Evolutionary conservation across 2,329 filamentous ascomycete genomes (phyloP), one percentile per base, ranked within the genome.

Genomic region (Alternaria sp.): DNA sequence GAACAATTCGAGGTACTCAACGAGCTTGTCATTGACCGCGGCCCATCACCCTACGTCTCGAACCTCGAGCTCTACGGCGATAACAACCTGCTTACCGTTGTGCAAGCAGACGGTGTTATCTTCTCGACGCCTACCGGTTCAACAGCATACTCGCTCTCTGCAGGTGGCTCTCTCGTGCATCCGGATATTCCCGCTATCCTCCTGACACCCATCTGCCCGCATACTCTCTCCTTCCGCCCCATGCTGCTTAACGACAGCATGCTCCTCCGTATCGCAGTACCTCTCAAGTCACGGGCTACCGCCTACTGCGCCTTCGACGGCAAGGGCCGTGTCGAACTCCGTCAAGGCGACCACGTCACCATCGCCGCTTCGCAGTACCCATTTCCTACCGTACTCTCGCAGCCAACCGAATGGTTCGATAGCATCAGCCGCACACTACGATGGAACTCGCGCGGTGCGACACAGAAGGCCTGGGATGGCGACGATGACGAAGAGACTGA

Each of bases 1-100:
- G 94, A 98, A 81, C 94, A 97, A 73, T 98, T 97, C 66, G 95
- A 99, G 81, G 94, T 99, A 20, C 88, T 99, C 66, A 99, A 99
- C 80, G 95, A 99, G 82, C 89, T 99, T 53, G 94, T 99, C 79
- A 98, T 99, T 72, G 95, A 99, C 81, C 92, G 95, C 62, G 95
- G 95, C 65, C 95, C 95, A 73, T 97, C 92, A 16, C 94, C 94
- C 20, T 99, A 98, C 77, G 94, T 99, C 60, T 98, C 94, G 44
- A 97, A 97, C 80, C 85, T 99, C 40, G 95, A 99, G 81, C 85
- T 99, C 11, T 98, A 97, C 78, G 95, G 94, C 65, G 95, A 99
- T 76, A 92, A 97, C 74, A 93, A 97, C 79, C 89, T 97, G 44
- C 86, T 99, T 70, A 99, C 95, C 16, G 92, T 97, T 53, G 92